Percentiles rank a stretch among this genome's conserved stretches.
phyloP scores from a whole-genome alignment of 1,284 basidiomycete genomes.

The Moesziomyces globuligerus region DNA sequence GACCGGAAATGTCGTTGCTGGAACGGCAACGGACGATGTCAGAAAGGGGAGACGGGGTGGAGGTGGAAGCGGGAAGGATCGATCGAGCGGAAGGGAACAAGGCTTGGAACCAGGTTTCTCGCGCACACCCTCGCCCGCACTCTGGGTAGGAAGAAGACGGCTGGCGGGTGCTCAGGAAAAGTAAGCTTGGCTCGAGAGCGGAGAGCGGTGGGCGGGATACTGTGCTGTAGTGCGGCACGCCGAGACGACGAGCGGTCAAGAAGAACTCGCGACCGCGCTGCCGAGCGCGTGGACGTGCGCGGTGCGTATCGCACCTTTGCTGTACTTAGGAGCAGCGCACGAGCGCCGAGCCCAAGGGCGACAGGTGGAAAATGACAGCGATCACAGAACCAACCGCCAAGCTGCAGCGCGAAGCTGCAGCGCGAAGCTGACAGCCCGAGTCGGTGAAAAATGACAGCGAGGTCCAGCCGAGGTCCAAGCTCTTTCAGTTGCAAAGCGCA shows the following conservation, averaged over 20 bases:
- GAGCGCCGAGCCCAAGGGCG: not conserved
- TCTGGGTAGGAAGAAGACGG: not conserved
- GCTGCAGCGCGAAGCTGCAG: no score
- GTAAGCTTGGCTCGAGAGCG: not conserved
- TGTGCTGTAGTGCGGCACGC: no score
- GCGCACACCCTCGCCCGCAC: no score
- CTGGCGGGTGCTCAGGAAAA: not conserved
- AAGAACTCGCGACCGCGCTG: no score
- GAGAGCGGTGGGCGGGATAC: no score
- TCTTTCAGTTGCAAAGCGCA: no score
- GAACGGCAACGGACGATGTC: slow-evolving; percentile 11
- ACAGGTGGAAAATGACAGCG: slow-evolving; percentile 7
- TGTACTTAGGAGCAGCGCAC: no score
- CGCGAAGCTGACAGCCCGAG: slow-evolving; percentile 1
- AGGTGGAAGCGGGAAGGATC: not conserved
- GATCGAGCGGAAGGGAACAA: slow-evolving; percentile 1
- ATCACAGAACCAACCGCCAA: not conserved
- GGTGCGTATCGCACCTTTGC: no score
- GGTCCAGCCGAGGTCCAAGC: no score
- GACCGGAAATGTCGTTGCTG: slow-evolving; percentile 23
- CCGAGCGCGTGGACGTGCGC: no score
- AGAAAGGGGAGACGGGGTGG: not conserved
- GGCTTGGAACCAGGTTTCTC: not conserved
- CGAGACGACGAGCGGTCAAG: not conserved
- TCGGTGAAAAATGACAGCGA: slow-evolving; percentile 3